These are phyloP conservation scores for Colletotrichum costaricense DNA, from an alignment of 2,329 filamentous ascomycete genomes.

Conservation along the genomic window DNA sequence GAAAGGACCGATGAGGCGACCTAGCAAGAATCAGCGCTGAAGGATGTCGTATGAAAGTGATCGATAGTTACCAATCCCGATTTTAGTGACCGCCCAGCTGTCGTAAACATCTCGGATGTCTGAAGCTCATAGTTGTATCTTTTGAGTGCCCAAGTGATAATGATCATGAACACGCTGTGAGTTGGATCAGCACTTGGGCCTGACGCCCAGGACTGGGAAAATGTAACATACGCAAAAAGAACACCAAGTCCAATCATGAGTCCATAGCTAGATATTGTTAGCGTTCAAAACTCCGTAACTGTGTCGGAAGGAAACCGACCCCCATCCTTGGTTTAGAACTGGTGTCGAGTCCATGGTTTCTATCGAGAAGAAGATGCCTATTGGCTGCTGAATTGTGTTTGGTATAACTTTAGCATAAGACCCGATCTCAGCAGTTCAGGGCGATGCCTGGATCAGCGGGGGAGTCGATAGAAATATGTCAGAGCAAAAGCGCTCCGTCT, in stretches of 20 bases:
- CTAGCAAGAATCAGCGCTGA: background rate
- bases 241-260: conserved; percentile 35
- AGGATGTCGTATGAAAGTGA: rapidly evolving
- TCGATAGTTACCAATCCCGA: conserved; percentile 72
- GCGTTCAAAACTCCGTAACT: background rate
- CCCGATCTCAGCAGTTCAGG: background rate
- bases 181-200: no score
- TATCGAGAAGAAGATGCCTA: no score
- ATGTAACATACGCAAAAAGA: conserved; percentile 25
- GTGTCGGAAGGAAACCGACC: conserved; percentile 1
- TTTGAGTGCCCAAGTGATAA: conserved; percentile 76
- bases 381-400: no score
- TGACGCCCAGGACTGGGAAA: background rate
- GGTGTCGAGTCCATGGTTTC: conserved; percentile 26
- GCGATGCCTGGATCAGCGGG: no score
- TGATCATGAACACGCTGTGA: conserved; percentile 53
- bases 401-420: no score
- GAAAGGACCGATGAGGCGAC: conserved; percentile 89
- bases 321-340: conserved; percentile 34
- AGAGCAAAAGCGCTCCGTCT: background rate
- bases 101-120: conserved; percentile 93
- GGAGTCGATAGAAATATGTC: background rate
- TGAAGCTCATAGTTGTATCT: conserved; percentile 76
- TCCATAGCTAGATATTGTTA: conserved; percentile 26
- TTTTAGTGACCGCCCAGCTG: conserved; percentile 88